Conservation (phyloP, 2,329 filamentous ascomycete species). For the Neonectria neomacrospora region DNA sequence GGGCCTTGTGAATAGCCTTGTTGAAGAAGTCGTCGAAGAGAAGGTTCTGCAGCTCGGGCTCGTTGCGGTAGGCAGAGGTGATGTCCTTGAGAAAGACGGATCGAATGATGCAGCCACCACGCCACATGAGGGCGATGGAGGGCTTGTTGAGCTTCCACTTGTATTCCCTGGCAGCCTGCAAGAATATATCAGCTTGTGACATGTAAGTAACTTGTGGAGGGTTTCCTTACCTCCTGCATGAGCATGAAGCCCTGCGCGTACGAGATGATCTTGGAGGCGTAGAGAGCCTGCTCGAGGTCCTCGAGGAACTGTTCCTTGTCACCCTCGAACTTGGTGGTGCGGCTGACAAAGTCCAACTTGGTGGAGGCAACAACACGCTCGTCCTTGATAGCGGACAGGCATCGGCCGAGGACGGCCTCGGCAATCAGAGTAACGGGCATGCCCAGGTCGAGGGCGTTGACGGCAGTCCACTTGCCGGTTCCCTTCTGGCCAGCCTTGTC, state of each 20-base stretch:
- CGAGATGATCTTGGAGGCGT: slow-evolving; percentile 99
- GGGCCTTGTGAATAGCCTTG: slow-evolving; percentile 96
- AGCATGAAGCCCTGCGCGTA: slow-evolving; percentile 99
- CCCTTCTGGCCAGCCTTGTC: slow-evolving; percentile 99
- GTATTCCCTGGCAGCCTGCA: slow-evolving; percentile 92
- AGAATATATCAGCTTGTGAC: slow-evolving; percentile 13
- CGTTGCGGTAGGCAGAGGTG: slow-evolving; percentile 92
- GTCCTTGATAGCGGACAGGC: slow-evolving; percentile 91
- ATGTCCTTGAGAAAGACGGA: slow-evolving; percentile 99
- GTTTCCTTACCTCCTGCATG: slow-evolving; percentile 86
- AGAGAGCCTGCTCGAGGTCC: slow-evolving; percentile 98
- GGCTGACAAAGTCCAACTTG: slow-evolving; percentile 79
- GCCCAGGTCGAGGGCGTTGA: slow-evolving; percentile 97
- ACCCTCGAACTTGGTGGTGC: slow-evolving; percentile 82
- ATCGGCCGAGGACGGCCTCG: slow-evolving; percentile 94
- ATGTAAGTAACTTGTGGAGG: background rate
- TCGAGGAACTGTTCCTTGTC: slow-evolving; percentile 94
- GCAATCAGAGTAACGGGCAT: slow-evolving; percentile 99
- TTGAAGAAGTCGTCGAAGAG: slow-evolving; percentile 99
- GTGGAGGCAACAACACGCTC: slow-evolving; percentile 87
- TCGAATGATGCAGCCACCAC: slow-evolving; percentile 99
- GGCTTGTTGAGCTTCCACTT: slow-evolving; percentile 99
- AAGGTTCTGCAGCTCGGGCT: slow-evolving; percentile 96
- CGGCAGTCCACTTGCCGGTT: slow-evolving; percentile 99
- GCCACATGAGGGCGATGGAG: slow-evolving; percentile 99